A percentile compares a stretch with the other conserved stretches of the same genome.
Evolutionary conservation across 768 basidiomycete species (phyloP).

Genomic region (Porphyrellus cyaneotinctus): DNA sequence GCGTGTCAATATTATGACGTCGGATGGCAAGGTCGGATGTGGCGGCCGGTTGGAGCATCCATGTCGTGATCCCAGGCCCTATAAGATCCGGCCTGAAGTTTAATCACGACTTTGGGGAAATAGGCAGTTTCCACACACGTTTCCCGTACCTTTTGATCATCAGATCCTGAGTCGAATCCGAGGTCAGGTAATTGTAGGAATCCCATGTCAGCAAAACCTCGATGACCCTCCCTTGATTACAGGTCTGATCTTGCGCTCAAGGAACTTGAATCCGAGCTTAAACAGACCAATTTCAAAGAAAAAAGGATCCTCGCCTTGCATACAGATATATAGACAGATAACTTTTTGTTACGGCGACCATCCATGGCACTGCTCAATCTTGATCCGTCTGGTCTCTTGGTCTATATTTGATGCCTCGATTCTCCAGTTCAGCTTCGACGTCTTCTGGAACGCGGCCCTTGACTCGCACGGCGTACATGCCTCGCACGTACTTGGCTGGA

Average conservation of each 20-base stretch:
- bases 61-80: too few species aligned
- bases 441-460: constrained; percentile 83
- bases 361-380: constrained; percentile 43
- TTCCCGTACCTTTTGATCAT: neutral
- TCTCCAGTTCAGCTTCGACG: constrained; percentile 75
- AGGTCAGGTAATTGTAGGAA: neutral
- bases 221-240: neutral
- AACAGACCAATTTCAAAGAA: neutral
- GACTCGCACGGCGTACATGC: constrained; percentile 91
- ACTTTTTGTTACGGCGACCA: too few species aligned
- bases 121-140: neutral
- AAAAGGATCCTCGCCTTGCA: neutral
- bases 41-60: neutral
- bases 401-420: constrained; percentile 77
- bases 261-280: neutral
- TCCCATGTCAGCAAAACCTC: constrained; percentile 11
- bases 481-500: constrained; percentile 83
- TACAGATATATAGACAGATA: neutral
- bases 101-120: neutral
- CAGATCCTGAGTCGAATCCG: constrained; percentile 9
- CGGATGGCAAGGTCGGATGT: too few species aligned
- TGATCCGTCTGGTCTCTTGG: constrained; percentile 77
- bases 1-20: neutral
- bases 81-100: neutral
- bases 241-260: neutral